phyloP scores from a whole-genome alignment of 257 asterid genomes.

The Leptodermis oblonga region DNA sequence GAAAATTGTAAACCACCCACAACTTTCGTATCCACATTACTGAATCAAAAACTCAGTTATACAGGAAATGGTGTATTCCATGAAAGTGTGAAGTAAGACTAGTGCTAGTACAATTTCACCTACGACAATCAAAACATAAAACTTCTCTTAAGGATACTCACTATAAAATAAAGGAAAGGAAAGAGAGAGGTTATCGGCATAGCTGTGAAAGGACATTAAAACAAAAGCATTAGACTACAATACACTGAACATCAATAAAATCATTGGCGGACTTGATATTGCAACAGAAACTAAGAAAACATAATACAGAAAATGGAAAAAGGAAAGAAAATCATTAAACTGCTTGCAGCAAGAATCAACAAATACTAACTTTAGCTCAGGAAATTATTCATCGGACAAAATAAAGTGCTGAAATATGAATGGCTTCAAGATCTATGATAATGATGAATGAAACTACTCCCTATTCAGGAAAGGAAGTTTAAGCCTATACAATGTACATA shows the following conservation, averaged over 20 bases:
- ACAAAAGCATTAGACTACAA: neutral
- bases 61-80: no score
- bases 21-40: neutral
- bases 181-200: slow-evolving; percentile 71
- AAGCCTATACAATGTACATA: neutral
- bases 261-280: neutral
- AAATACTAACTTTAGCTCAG: neutral
- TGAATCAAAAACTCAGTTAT: neutral
- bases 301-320: neutral
- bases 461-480: neutral
- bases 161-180: slow-evolving; percentile 85
- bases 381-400: neutral
- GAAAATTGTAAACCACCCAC: neutral
- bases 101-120: neutral
- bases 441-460: neutral
- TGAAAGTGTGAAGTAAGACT: neutral
- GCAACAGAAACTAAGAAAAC: neutral
- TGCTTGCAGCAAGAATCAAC: neutral
- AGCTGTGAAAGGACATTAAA: slow-evolving; percentile 39
- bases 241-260: neutral
- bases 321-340: neutral
- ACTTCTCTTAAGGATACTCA: slow-evolving; percentile 23
- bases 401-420: neutral
- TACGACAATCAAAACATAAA: neutral
- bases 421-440: neutral